Percentiles rank a stretch among this genome's conserved stretches.
These are phyloP conservation scores for Cytospora mali DNA, from an alignment of 2,329 filamentous ascomycete genomes.

Conservation along the genomic window DNA sequence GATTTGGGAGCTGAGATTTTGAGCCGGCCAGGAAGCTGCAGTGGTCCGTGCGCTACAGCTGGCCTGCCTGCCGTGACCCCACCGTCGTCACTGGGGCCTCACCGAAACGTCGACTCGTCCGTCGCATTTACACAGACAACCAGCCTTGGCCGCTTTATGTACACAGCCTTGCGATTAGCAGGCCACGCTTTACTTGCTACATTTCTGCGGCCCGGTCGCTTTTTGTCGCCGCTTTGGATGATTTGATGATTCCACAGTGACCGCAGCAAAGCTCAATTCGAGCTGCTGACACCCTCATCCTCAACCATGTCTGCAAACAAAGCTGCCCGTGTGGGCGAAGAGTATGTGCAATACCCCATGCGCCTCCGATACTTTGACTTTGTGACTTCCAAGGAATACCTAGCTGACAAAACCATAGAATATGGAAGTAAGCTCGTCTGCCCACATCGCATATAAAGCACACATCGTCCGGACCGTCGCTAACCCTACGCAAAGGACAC, in stretches of 20 bases:
- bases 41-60: constrained; percentile 20
- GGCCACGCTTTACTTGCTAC: background rate
- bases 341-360: constrained; percentile 49
- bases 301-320: constrained; percentile 60
- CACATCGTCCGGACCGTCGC: background rate
- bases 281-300: constrained; percentile 25
- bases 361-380: background rate
- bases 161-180: background rate
- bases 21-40: background rate
- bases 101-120: constrained; percentile 7
- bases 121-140: constrained; percentile 8
- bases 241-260: constrained; percentile 27
- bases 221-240: constrained; percentile 19
- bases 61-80: constrained; percentile 27
- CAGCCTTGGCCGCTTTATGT: background rate
- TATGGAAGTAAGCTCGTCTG: constrained; percentile 79
- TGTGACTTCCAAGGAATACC: constrained; percentile 29
- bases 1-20: constrained; percentile 20
- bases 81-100: constrained; percentile 8
- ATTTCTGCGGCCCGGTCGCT: background rate
- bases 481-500: constrained; percentile 64
- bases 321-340: constrained; percentile 63
- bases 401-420: constrained; percentile 53
- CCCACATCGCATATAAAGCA: background rate
- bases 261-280: constrained; percentile 27